Evolutionary conservation across 768 basidiomycete species (phyloP).

Genomic region (Kwoniella heveanensis): DNA sequence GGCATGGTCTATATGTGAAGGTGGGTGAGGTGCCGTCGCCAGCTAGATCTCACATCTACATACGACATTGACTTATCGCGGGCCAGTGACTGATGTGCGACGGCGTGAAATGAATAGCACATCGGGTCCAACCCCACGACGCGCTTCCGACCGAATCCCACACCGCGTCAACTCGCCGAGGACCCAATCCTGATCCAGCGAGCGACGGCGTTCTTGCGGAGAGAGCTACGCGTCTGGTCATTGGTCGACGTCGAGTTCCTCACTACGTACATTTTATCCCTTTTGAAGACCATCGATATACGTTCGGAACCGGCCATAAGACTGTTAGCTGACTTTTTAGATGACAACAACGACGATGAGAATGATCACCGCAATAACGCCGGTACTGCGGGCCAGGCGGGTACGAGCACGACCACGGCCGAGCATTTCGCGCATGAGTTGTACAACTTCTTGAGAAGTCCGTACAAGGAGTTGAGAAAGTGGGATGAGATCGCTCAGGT

Average conservation of each 20-base stretch:
- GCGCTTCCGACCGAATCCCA: slow-evolving; percentile 86
- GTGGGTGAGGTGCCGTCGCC: no score
- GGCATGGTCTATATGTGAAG: slow-evolving; percentile 79
- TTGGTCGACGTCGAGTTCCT: slow-evolving; percentile 89
- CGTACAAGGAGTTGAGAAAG: slow-evolving; percentile 76
- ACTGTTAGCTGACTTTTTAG: slow-evolving; percentile 79
- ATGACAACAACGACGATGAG: slow-evolving; percentile 59
- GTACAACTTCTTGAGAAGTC: slow-evolving; percentile 84
- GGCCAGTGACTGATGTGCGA: slow-evolving; percentile 10
- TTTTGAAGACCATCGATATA: slow-evolving; percentile 91
- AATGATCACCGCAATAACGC: slow-evolving; percentile 9
- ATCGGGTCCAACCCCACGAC: slow-evolving; percentile 85
- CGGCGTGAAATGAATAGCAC: slow-evolving; percentile 75
- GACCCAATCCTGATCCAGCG: slow-evolving; percentile 68
- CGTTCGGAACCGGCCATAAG: slow-evolving; percentile 77
- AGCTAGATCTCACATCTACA: no score
- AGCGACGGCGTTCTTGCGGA: slow-evolving; percentile 75
- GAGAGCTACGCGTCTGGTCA: slow-evolving; percentile 85
- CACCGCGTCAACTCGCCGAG: slow-evolving; percentile 76
- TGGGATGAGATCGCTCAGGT: slow-evolving; percentile 86
- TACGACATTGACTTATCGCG: no score
- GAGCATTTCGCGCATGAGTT: slow-evolving; percentile 96
- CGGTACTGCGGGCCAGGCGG: slow-evolving; percentile 54
- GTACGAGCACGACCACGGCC: no score
- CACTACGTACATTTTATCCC: slow-evolving; percentile 80